Percentiles rank a stretch among this genome's conserved stretches.
Evolutionary conservation across 2,329 filamentous ascomycete genomes (phyloP).

Genomic region (Verticillium nonalfalfae): DNA sequence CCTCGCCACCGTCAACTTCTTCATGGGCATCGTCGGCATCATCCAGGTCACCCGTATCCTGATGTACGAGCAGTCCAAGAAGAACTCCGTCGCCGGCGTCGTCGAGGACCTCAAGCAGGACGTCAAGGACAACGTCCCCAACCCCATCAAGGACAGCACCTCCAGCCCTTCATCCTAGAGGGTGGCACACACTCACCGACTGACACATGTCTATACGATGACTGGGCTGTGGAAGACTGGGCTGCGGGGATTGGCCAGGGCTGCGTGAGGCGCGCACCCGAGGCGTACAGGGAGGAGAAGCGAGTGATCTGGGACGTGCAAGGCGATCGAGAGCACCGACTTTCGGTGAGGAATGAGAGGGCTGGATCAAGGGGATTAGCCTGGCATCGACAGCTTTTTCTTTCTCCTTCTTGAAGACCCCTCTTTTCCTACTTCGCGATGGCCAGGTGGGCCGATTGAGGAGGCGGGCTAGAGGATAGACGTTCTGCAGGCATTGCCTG

Average conservation of each 20-base stretch:
- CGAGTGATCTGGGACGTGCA: no score
- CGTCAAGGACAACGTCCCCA: slow-evolving; percentile 14
- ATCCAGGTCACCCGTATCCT: slow-evolving; percentile 77
- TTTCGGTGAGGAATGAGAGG: background rate
- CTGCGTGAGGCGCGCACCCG: no score
- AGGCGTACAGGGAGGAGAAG: no score
- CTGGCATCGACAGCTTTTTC: background rate
- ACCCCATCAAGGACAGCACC: slow-evolving; percentile 2
- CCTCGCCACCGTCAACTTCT: slow-evolving; percentile 95
- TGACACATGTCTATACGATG: background rate
- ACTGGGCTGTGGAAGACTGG: background rate
- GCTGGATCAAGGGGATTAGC: no score
- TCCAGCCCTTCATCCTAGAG: background rate
- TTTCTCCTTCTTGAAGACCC: background rate
- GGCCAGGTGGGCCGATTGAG: background rate
- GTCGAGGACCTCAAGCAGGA: slow-evolving; percentile 29
- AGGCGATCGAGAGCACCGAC: no score
- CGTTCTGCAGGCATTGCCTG: background rate
- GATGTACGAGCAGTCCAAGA: slow-evolving; percentile 56
- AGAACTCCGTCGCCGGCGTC: slow-evolving; percentile 24
- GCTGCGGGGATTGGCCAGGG: background rate
- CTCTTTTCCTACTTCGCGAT: background rate
- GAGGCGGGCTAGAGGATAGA: background rate
- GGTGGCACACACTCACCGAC: background rate
- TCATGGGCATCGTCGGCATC: slow-evolving; percentile 82